A percentile compares a stretch with the other conserved stretches of the same genome.
Conservation (phyloP, 2,329 filamentous ascomycete species). For the Ceratocystis cubensis region DNA sequence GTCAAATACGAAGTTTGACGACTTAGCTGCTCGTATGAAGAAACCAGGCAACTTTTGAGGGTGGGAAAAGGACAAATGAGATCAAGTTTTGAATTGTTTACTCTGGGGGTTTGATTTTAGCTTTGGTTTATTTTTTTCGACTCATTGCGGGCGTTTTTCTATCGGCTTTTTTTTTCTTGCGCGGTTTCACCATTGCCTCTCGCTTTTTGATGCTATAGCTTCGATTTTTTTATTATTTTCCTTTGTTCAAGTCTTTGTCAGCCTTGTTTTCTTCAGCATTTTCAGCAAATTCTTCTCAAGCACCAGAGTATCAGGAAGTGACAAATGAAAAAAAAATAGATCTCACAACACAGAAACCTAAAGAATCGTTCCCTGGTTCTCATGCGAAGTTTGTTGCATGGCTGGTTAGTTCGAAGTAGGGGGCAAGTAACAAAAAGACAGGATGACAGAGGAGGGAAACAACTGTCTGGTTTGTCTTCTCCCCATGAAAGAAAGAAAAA, state of each 20-base stretch:
- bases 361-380: too few species aligned
- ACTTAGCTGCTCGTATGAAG: not conserved
- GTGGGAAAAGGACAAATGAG: not conserved
- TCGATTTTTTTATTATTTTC: slow-evolving; percentile 9
- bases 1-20: not conserved
- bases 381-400: too few species aligned
- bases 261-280: not conserved
- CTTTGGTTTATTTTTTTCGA: slow-evolving; percentile 14
- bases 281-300: not conserved
- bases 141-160: slow-evolving; percentile 13
- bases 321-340: too few species aligned
- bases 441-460: too few species aligned
- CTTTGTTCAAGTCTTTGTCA: not conserved
- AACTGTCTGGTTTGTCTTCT: too few species aligned
- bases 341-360: too few species aligned
- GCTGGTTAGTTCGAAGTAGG: too few species aligned
- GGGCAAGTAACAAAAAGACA: too few species aligned
- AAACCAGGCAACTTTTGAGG: not conserved
- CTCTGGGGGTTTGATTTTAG: slow-evolving; percentile 15
- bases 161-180: not conserved
- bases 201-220: not conserved
- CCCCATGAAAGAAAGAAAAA: not conserved
- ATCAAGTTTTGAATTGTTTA: slow-evolving; percentile 8
- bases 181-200: slow-evolving; percentile 1
- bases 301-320: too few species aligned